These are phyloP conservation scores for Beta lomatogona DNA, from an alignment of 179 eudicot species.

Conservation along the genomic window DNA sequence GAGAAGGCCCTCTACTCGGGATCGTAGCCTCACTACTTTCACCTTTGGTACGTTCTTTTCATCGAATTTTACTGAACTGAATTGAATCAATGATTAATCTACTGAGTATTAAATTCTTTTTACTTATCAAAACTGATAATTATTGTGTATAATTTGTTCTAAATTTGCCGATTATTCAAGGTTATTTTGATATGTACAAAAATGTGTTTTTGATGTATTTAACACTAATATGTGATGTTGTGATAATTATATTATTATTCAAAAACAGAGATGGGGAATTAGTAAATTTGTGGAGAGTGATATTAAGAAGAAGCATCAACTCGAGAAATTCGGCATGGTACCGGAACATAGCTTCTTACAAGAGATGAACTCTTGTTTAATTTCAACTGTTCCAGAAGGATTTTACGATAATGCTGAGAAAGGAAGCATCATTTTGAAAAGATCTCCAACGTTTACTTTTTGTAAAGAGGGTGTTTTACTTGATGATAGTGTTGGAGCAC, in stretches of 20 bases:
- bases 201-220: no score
- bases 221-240: no score
- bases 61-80: not conserved
- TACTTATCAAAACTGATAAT: no score
- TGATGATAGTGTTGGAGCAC: constrained; percentile 13
- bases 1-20: constrained; percentile 43
- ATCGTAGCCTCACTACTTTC: constrained; percentile 48
- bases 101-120: no score
- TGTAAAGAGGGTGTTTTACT: constrained; percentile 45
- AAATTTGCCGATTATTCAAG: no score
- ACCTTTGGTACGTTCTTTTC: constrained; percentile 44
- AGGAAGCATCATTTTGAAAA: constrained; percentile 53
- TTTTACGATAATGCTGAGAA: constrained; percentile 53
- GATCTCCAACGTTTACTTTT: constrained; percentile 44
- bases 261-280: constrained; percentile 54
- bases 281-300: constrained; percentile 55
- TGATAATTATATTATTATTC: not conserved
- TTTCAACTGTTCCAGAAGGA: constrained; percentile 41
- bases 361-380: constrained; percentile 45
- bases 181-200: no score
- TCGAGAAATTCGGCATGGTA: constrained; percentile 49
- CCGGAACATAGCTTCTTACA: constrained; percentile 53
- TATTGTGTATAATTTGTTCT: no score
- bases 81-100: no score
- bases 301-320: constrained; percentile 37